Percentiles rank a stretch among this genome's conserved stretches.
Conservation (phyloP, 2,329 filamentous ascomycete genomes). For the Xylaria sp. region DNA sequence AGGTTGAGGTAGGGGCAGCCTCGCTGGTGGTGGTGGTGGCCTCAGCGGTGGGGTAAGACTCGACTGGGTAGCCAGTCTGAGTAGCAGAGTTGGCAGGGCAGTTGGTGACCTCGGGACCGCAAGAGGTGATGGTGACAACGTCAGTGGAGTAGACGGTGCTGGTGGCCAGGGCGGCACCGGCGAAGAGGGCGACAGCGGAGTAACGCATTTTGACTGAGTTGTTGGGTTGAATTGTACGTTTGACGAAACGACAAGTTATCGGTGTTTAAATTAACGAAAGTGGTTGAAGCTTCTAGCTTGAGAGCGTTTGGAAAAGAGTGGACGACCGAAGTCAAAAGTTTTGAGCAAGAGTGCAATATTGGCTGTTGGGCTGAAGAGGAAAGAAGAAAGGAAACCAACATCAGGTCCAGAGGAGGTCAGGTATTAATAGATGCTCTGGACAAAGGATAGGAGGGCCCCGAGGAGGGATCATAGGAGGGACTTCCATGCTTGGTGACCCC, state of each 20-base stretch:
- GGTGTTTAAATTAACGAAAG: slow-evolving; percentile 47
- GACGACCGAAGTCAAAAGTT: slow-evolving; percentile 66
- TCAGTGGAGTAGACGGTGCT: slow-evolving; percentile 68
- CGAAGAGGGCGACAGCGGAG: slow-evolving; percentile 64
- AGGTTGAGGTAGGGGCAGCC: slow-evolving; percentile 17
- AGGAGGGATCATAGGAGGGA: slow-evolving; percentile 2
- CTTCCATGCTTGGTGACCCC: slow-evolving; percentile 12
- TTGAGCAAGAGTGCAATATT: slow-evolving; percentile 54
- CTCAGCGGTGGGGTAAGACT: slow-evolving; percentile 31
- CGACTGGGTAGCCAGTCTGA: slow-evolving; percentile 53
- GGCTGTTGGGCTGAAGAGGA: slow-evolving; percentile 58
- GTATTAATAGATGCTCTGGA: slow-evolving; percentile 59
- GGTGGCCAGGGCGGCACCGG: slow-evolving; percentile 57
- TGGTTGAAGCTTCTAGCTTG: slow-evolving; percentile 48
- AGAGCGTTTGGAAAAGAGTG: slow-evolving; percentile 59
- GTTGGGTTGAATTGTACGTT: slow-evolving; percentile 40
- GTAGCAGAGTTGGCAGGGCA: slow-evolving; percentile 64
- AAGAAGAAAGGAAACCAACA: slow-evolving; percentile 39
- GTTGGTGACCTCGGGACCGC: slow-evolving; percentile 69
- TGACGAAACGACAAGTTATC: slow-evolving; percentile 47
- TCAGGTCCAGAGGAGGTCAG: slow-evolving; percentile 51
- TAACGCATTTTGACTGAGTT: slow-evolving; percentile 71
- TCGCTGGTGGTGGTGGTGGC: slow-evolving; percentile 29
- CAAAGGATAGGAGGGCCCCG: slow-evolving; percentile 39
- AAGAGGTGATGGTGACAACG: slow-evolving; percentile 70